These are phyloP conservation scores for Suillus cothurnatus DNA, from an alignment of 768 basidiomycete genomes.

Conservation along the genomic window DNA sequence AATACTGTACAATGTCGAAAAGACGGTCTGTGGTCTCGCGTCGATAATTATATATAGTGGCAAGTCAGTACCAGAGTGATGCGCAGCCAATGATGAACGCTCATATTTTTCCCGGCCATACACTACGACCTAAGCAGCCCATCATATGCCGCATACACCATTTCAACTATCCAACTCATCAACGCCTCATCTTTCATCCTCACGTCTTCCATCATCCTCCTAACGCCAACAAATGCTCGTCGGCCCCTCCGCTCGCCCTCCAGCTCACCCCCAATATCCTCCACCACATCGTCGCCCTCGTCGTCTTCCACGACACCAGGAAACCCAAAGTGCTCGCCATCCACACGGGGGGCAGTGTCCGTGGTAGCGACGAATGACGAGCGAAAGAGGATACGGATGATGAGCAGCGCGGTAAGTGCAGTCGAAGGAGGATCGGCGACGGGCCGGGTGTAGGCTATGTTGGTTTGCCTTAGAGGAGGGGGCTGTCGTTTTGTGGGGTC, in stretches of 20 bases:
- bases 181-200: slow-evolving; percentile 64
- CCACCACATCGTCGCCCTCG: slow-evolving; percentile 52
- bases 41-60: neutral
- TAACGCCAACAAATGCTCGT: slow-evolving; percentile 65
- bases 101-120: neutral
- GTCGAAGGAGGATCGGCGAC: slow-evolving; percentile 66
- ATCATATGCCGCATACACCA: slow-evolving; percentile 52
- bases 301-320: slow-evolving; percentile 79
- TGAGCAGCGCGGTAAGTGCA: slow-evolving; percentile 78
- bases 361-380: slow-evolving; percentile 68
- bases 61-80: neutral
- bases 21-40: neutral
- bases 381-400: slow-evolving; percentile 82
- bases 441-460: slow-evolving; percentile 60
- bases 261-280: slow-evolving; percentile 43
- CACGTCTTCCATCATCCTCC: slow-evolving; percentile 64
- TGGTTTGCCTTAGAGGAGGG: slow-evolving; percentile 70
- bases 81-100: neutral
- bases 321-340: slow-evolving; percentile 89
- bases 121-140: slow-evolving; percentile 28
- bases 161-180: slow-evolving; percentile 61
- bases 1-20: slow-evolving; percentile 1
- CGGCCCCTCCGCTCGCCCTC: slow-evolving; percentile 76
- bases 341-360: slow-evolving; percentile 67
- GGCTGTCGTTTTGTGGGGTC: slow-evolving; percentile 68